Base-by-base conservation (phyloP, 106 monocot genomes). In the Hemerocallis citrina region DNA sequence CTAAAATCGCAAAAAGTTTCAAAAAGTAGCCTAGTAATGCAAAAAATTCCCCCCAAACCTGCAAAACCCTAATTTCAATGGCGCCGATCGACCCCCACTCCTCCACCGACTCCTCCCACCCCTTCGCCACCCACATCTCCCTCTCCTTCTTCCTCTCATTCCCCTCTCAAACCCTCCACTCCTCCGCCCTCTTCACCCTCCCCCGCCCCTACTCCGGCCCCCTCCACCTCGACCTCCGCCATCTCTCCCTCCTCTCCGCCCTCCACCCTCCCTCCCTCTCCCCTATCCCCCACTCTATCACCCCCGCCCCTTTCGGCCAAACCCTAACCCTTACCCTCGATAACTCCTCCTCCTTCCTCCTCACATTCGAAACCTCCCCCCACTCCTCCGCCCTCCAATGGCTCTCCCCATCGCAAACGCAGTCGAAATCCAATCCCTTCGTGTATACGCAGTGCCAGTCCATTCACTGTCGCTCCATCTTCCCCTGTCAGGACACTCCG, bases 401-500 rank as follows among this genome's bases (percentile, higher is more conserved):
- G 83, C 89, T 95, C 41, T 51, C 82, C 54, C 93, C 89, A 1
- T 52, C 74, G 10, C 93, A 89, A 73, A 85, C 89, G 38, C 68
- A 71, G 30, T 77, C 80, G 22, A 50, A 68, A 1, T 1, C 49
- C 24, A 72, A 72, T 34, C 94, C 89, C 11, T 96, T 90, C 60
- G 89, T 87, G 36, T 96, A 71, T 80, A 89, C 94, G 17, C 94
- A 95, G 72, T 95, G 94, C 61, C 89, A 95, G 52, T 32, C 94
- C 57, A 79, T 84, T 48, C 95, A 96, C 69, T 90, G 84, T 59
- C 74, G 95, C n/a, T 86, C 90, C 55, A 34, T 96, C 54, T 96
- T 96, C 83, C 94, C 95, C 17, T 90, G 95, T 81, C 95, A 90
- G 61, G 95, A 96, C 78, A 96, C 95, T 30, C 95, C 95, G 34